Evolutionary conservation across 192 early-diverging fungal species (phyloP), one percentile per base, ranked within the genome.

Genomic region (Cladochytrium replicatum): DNA sequence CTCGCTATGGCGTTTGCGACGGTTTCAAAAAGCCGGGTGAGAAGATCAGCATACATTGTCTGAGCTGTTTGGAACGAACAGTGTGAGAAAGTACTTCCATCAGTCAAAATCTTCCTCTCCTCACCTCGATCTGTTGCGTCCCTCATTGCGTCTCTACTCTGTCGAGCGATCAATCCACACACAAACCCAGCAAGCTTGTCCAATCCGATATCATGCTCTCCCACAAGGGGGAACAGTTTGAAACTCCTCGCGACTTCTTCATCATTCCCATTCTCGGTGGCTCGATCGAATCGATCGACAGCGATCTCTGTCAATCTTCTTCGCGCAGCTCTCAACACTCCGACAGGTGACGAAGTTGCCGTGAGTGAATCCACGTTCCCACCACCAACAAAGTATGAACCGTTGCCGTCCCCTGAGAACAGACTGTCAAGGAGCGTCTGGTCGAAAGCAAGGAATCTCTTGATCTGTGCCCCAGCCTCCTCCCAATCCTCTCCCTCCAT

Each of bases 21-120:
- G 6, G 77, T 77, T 65, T 99, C 95, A 64, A 93, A 99, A 37
- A 99, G 58, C 19, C 74, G 55, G 8, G 84, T 93, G n/a, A 95
- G 48, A 6, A 84, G 70, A 32, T 85, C 74, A 4, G 87, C 88
- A 59, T 81, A 91, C 28, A 83, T 70, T 23, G 72, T 80, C 11
- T 77, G 68, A 23, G 54, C 66, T 32, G 47, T 46, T 0, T 63
- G 66, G 73, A 49, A 13, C 41, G n/a, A 43, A 19, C 27, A 29
- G 37, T 24, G 28, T 30, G 40, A 41, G 25, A 11, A 32, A 63
- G 32, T 60, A 71, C 68, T 61, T 41, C 27, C 34, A 9, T 69
- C 62, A 5, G 41, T 29, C 11, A 38, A 22, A 6, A 23, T 25
- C 25, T 19, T 52, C 43, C 15, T 48, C 26, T 29, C 28, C 4